Percentiles rank a stretch among this genome's conserved stretches.
phyloP scores from a whole-genome alignment of 2,329 filamentous ascomycete species.

The Trichoderma afroharzianum region DNA sequence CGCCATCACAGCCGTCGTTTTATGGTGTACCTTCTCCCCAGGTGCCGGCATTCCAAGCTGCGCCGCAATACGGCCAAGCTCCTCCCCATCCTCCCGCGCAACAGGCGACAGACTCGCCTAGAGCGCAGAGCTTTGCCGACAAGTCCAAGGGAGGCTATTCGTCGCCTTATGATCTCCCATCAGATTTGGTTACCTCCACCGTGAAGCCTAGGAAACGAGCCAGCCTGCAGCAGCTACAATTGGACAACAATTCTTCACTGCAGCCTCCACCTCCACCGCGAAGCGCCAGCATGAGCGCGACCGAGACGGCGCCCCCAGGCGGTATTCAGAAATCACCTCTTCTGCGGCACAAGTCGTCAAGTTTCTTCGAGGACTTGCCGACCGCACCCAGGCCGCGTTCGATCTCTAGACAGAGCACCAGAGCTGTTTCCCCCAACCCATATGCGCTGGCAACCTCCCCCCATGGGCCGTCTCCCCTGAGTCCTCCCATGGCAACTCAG shows the following conservation, averaged over 20 bases:
- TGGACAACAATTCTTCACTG: constrained; percentile 32
- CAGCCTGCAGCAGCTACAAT: constrained; percentile 54
- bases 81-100: constrained; percentile 34
- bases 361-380: constrained; percentile 78
- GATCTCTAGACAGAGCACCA: constrained; percentile 50
- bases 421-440: constrained; percentile 39
- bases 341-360: constrained; percentile 43
- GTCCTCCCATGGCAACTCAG: constrained; percentile 22
- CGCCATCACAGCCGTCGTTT: background rate
- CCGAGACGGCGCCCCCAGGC: constrained; percentile 27
- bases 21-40: background rate
- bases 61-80: constrained; percentile 37
- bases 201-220: constrained; percentile 66
- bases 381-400: constrained; percentile 59
- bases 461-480: constrained; percentile 27
- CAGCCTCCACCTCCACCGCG: constrained; percentile 51
- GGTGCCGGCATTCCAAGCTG: constrained; percentile 23
- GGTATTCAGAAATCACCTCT: constrained; percentile 33
- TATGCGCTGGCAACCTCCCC: constrained; percentile 19
- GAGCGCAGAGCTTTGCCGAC: constrained; percentile 80
- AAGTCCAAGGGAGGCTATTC: constrained; percentile 89
- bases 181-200: constrained; percentile 59
- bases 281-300: constrained; percentile 55
- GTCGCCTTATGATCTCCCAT: constrained; percentile 92
- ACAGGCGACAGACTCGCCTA: constrained; percentile 43